Evolutionary conservation across 129 eudicot genomes (phyloP), one percentile per base, ranked within the genome.

Genomic region (Pulicaria dysenterica): DNA sequence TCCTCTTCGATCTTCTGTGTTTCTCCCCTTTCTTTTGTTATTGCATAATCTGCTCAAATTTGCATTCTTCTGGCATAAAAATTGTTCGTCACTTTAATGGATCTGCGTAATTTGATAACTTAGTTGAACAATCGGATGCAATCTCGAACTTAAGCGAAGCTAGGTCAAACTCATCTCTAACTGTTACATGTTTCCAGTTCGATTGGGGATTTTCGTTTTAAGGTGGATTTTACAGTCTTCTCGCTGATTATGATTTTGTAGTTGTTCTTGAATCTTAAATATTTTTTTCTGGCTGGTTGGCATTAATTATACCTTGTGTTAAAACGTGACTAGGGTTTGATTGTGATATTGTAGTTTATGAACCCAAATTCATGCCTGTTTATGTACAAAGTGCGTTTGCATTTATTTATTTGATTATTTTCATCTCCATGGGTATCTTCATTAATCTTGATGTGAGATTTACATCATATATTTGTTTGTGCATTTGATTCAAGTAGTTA

Each of bases 61-160:
- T 65, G 15, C 48, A 2, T 64, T 53, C 47, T n/a, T 64, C 36
- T 64, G n/a, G 15, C 7, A 24, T 34, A 5, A 24, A 42, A 4
- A 13, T 64, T 31, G 24, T 66, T 55, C 15, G 34, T 43, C 8
- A 17, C 7, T 67, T 3, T 76, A 12, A 37, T 47, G 7, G 12
- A 8, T 58, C 3, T 34, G 46, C 10, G 8, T 44, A 40, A 40
- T 74, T 34, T 10, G 7, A 50, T 13, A 24, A 64, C 45, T 19
- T 74, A 39, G 15, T 51, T 40, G 3, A 24, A 67, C 6, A 13
- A 56, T 37, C 37, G 7, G 42, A 45, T 67, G 17, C 2, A 43
- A 64, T 43, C 39, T 43, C 55, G 41, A 75, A 65, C 73, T 75
- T 31, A 41, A 75, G 39, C 79, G 31, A 42, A 64, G 42, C 41